Evolutionary conservation across 768 basidiomycete species (phyloP).

Genomic region (Xerocomellus intermedius): DNA sequence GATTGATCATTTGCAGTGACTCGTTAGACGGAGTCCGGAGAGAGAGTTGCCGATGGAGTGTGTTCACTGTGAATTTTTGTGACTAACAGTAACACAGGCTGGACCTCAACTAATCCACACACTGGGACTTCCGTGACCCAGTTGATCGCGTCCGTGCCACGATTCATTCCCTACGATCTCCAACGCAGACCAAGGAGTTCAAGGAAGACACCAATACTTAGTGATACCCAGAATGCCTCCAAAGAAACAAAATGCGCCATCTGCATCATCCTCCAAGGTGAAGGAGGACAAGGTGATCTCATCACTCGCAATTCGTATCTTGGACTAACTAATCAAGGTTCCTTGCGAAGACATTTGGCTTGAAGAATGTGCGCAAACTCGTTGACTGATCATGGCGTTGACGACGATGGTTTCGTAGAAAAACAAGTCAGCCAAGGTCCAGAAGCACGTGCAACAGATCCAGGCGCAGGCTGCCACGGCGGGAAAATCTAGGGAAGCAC

Average conservation of each 20-base stretch:
- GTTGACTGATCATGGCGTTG: conserved; percentile 3
- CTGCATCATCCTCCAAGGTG: conserved; percentile 60
- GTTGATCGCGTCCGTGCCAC: neutral
- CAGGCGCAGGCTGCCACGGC: conserved; percentile 70
- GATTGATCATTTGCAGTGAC: neutral
- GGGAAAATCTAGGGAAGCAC: conserved; percentile 76
- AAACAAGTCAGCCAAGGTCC: conserved; percentile 93
- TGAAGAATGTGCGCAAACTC: conserved; percentile 71
- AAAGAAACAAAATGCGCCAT: conserved; percentile 61
- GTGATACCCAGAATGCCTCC: conserved; percentile 59
- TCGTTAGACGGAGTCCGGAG: neutral
- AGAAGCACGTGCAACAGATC: conserved; percentile 77
- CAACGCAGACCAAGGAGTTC: neutral
- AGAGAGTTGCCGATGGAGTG: neutral
- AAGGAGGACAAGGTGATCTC: conserved; percentile 76
- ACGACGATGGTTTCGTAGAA: conserved; percentile 49
- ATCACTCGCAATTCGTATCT: conserved; percentile 8
- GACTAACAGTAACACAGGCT: neutral
- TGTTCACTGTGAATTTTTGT: neutral
- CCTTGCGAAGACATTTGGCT: conserved; percentile 69
- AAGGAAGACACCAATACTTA: neutral
- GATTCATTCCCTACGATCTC: neutral
- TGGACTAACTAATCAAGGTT: conserved; percentile 31
- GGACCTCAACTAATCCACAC: neutral
- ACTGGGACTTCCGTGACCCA: neutral